Conservation (phyloP, 805 yeast genomes). For the Groenewaldozyma salmanticensis region DNA sequence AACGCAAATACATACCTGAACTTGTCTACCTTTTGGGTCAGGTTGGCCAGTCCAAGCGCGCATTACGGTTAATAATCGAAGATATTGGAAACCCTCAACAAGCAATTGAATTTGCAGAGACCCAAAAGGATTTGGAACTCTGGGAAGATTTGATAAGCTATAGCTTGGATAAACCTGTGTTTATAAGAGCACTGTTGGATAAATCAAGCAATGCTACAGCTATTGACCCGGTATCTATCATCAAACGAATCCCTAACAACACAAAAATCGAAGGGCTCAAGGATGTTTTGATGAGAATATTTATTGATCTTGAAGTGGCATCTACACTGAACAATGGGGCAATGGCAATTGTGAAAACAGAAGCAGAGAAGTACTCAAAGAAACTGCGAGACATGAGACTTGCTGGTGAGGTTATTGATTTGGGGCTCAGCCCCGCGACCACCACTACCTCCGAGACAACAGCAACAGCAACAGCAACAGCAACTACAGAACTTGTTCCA, state of each 20-base stretch:
- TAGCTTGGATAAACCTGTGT: slow-evolving; percentile 64
- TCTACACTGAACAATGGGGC: slow-evolving; percentile 44
- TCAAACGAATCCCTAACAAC: slow-evolving; percentile 52
- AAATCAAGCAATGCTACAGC: slow-evolving; percentile 28
- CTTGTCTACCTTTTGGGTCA: slow-evolving; percentile 73
- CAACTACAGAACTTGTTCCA: too few relatives aligned
- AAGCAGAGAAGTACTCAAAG: slow-evolving; percentile 34
- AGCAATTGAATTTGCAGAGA: slow-evolving; percentile 72
- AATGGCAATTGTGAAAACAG: slow-evolving; percentile 42
- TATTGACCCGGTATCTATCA: slow-evolving; percentile 59
- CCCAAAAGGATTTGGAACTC: slow-evolving; percentile 58
- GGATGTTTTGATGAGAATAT: slow-evolving; percentile 48
- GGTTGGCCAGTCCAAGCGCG: slow-evolving; percentile 70
- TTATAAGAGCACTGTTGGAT: slow-evolving; percentile 64
- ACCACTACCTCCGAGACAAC: not conserved
- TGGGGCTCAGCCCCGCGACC: slow-evolving; percentile 5
- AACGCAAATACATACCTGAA: slow-evolving; percentile 48
- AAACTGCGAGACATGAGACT: slow-evolving; percentile 24
- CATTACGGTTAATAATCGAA: slow-evolving; percentile 67
- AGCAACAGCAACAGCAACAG: too few relatives aligned
- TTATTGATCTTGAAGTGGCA: slow-evolving; percentile 49
- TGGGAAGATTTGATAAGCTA: slow-evolving; percentile 70
- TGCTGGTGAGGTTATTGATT: slow-evolving; percentile 28
- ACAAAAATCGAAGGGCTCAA: slow-evolving; percentile 59
- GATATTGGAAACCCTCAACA: slow-evolving; percentile 66